Evolutionary conservation across 2,329 filamentous ascomycete species (phyloP).

Genomic region (Sporothrix protearum): DNA sequence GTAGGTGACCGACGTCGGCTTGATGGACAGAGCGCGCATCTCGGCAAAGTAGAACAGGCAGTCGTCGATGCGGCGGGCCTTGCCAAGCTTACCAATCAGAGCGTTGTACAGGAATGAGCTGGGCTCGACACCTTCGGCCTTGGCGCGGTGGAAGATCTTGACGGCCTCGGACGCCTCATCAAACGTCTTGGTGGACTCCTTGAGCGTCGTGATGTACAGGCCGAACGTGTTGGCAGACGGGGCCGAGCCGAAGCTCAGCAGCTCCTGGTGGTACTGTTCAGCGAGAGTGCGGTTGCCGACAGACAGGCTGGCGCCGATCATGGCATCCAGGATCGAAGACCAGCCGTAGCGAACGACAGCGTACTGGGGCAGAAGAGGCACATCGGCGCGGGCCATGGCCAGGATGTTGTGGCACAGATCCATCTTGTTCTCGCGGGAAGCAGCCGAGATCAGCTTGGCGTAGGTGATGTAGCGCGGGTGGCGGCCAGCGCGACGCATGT

Average conservation of each 20-base stretch:
- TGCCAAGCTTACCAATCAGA: conserved; percentile 95
- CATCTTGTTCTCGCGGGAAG: conserved; percentile 78
- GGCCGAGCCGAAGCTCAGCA: conserved; percentile 83
- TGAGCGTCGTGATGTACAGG: conserved; percentile 97
- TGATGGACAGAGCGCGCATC: conserved; percentile 89
- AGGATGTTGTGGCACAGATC: conserved; percentile 82
- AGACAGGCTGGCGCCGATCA: conserved; percentile 88
- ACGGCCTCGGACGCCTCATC: conserved; percentile 96
- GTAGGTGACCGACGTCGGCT: conserved; percentile 95
- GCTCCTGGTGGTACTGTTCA: conserved; percentile 83
- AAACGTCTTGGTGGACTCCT: conserved; percentile 95
- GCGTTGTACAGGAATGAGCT: conserved; percentile 98
- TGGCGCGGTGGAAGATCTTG: conserved; percentile 93
- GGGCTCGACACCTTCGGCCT: conserved; percentile 89
- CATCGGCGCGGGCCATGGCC: conserved; percentile 81
- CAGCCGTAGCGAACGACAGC: conserved; percentile 88
- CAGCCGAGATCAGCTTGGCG: conserved; percentile 87
- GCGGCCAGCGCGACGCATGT: conserved; percentile 86
- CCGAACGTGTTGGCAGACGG: conserved; percentile 97
- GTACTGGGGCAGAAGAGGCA: conserved; percentile 81
- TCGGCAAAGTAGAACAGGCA: conserved; percentile 97
- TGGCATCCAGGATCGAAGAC: conserved; percentile 93
- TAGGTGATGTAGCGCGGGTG: conserved; percentile 96
- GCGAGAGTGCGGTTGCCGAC: conserved; percentile 77
- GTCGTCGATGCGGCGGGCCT: conserved; percentile 95